Evolutionary conservation across 1,139 yeast species (phyloP), one percentile per base, ranked within the genome.

Genomic region (Candida sp.): DNA sequence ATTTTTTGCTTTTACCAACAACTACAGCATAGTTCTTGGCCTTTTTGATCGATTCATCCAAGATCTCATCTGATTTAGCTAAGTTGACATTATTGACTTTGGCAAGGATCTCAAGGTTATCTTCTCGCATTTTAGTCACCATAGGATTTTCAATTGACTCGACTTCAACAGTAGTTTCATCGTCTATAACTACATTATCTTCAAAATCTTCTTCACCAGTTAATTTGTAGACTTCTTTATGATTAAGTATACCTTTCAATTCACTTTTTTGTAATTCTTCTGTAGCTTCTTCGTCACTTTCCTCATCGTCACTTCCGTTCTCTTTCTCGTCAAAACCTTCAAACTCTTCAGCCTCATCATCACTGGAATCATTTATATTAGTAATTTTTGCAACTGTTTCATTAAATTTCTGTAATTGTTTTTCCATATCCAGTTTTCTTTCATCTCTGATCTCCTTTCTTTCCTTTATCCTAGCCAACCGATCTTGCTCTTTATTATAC

Each of bases 21-120:
- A 82, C 67, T 42, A 77, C 78, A 11, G 95, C 91, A 62, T 86
- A 82, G 60, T 85, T 79, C 62, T 85, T 79, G 36, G 93, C 93
- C 53, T 85, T 70, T 41, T 77, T 73, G 43, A 86, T 81, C 27
- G 90, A 82, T 45, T 79, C 74, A 21, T 83, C 81, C 48, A 86
- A 64, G 0, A 86, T 75, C 48, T 81, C 78, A 34, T 82, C 75
- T 0, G 89, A 75, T 54, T 78, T 75, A 7, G 68, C 70, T 45
- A 86, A 66, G 49, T 83, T 76, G 11, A 87, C 95, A 56, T 77
- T 78, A 56, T 85, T 85, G 33, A 79, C 64, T 47, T 71, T 71
- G 5, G 91, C 90, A 43, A 78, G 56, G 35, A 77, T 78, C 51
- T 76, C 79, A 30, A 83, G 61, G 42, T 72, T 60, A 11, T 64